Conservation (phyloP, 1,284 basidiomycete genomes). For the Anthracocystis walkeri region DNA sequence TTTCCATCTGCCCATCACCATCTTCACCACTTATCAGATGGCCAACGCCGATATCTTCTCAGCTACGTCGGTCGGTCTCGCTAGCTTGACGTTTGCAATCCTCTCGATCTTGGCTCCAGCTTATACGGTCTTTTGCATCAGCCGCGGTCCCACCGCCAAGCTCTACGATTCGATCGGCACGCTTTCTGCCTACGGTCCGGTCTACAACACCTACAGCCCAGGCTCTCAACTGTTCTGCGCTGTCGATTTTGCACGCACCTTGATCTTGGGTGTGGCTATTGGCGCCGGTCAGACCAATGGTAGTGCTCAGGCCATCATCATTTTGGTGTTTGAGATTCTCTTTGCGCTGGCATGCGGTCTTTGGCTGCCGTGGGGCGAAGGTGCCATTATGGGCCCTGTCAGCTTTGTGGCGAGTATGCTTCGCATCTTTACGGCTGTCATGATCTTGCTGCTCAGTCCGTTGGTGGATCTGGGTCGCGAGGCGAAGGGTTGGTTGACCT, state of each 20-base stretch:
- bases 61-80: slow-evolving; percentile 76
- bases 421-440: slow-evolving; percentile 86
- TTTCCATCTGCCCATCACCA: slow-evolving; percentile 92
- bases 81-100: slow-evolving; percentile 80
- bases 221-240: slow-evolving; percentile 89
- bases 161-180: slow-evolving; percentile 94
- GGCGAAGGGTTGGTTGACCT: slow-evolving; percentile 83
- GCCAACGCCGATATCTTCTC: slow-evolving; percentile 74
- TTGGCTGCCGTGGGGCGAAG: slow-evolving; percentile 95
- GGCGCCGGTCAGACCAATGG: slow-evolving; percentile 90
- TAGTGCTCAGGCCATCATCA: slow-evolving; percentile 88
- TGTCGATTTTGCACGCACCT: slow-evolving; percentile 82
- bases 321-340: slow-evolving; percentile 72
- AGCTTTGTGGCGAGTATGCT: slow-evolving; percentile 91
- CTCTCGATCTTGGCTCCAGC: slow-evolving; percentile 83
- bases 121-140: slow-evolving; percentile 80
- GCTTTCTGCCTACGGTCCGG: slow-evolving; percentile 87
- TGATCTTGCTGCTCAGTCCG: slow-evolving; percentile 87
- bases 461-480: slow-evolving; percentile 74
- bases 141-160: slow-evolving; percentile 84
- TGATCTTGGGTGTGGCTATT: slow-evolving; percentile 83
- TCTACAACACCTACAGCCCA: slow-evolving; percentile 94
- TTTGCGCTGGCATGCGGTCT: slow-evolving; percentile 59
- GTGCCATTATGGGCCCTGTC: slow-evolving; percentile 93
- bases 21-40: slow-evolving; percentile 90